A percentile compares a stretch with the other conserved stretches of the same genome.
These are phyloP conservation scores for Durio zibethinus DNA, from an alignment of 345 rosid species.

Conservation along the genomic window DNA sequence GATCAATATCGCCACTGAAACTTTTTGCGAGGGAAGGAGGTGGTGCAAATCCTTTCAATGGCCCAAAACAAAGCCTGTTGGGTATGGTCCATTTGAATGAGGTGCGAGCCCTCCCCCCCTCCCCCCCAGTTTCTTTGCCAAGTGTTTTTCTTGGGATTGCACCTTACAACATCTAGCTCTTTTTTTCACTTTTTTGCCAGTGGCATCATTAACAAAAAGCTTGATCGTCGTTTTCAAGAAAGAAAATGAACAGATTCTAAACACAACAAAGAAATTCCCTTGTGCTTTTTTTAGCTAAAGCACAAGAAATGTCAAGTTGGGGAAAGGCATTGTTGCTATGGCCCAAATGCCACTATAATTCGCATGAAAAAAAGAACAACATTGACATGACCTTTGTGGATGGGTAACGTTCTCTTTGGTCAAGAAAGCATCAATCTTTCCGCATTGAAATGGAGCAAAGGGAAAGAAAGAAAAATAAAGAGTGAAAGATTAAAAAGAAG, in stretches of 20 bases:
- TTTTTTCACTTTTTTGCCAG: background rate
- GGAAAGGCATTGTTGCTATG: background rate
- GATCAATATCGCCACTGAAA: background rate
- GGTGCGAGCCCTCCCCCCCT: background rate
- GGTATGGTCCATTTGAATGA: background rate
- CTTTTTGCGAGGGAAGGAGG: background rate
- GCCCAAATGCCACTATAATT: background rate
- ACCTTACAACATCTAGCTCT: background rate
- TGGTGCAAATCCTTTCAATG: background rate
- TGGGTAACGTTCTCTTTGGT: background rate
- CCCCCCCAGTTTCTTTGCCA: background rate
- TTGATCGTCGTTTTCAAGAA: background rate
- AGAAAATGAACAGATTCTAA: background rate
- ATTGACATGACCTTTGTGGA: background rate
- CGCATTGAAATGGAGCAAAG: background rate
- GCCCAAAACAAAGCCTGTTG: background rate
- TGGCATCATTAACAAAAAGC: background rate
- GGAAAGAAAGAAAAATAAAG: too few relatives aligned
- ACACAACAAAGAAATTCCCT: background rate
- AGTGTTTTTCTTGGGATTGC: background rate
- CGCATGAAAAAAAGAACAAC: background rate
- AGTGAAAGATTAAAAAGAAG: background rate
- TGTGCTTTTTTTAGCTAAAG: background rate
- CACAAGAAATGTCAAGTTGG: background rate
- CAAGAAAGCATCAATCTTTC: background rate